Conservation (phyloP, 768 basidiomycete genomes). For the Termitomyces sp. region DNA sequence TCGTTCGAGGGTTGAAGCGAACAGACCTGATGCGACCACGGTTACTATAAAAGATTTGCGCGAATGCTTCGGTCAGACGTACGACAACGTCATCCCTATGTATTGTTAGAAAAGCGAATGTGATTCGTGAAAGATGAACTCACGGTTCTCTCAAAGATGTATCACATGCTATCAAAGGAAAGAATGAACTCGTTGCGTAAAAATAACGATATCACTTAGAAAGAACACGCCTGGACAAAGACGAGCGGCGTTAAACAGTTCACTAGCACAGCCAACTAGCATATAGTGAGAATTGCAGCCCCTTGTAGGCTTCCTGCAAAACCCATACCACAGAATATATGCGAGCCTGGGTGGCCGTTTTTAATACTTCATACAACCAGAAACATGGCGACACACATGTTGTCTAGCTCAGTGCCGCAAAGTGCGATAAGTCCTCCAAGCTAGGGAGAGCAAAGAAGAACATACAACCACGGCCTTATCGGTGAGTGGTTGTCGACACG, state of each 20-base stretch:
- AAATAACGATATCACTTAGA: background rate
- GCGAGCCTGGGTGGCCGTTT: constrained; percentile 50
- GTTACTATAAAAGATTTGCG: background rate
- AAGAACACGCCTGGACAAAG: constrained; percentile 62
- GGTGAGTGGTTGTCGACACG: constrained; percentile 56
- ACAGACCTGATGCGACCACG: constrained; percentile 46
- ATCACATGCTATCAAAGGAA: constrained; percentile 59
- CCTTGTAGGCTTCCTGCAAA: constrained; percentile 1
- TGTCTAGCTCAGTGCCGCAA: constrained; percentile 7
- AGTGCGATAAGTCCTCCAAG: background rate
- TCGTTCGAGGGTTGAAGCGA: constrained; percentile 84
- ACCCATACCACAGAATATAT: constrained; percentile 73
- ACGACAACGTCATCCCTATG: constrained; percentile 61
- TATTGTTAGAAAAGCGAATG: background rate
- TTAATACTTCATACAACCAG: constrained; percentile 1
- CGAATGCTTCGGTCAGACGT: constrained; percentile 15
- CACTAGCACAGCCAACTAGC: constrained; percentile 75
- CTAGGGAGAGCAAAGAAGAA: constrained; percentile 9
- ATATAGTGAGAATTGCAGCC: background rate
- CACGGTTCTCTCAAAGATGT: constrained; percentile 77
- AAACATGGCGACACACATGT: constrained; percentile 18
- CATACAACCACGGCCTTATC: constrained; percentile 86
- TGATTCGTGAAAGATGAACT: constrained; percentile 10
- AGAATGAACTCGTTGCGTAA: background rate
- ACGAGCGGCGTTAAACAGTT: constrained; percentile 70